Percentiles rank a stretch among this genome's conserved stretches.
Evolutionary conservation across 768 basidiomycete species (phyloP).

Genomic region (Piloderma croceum): DNA sequence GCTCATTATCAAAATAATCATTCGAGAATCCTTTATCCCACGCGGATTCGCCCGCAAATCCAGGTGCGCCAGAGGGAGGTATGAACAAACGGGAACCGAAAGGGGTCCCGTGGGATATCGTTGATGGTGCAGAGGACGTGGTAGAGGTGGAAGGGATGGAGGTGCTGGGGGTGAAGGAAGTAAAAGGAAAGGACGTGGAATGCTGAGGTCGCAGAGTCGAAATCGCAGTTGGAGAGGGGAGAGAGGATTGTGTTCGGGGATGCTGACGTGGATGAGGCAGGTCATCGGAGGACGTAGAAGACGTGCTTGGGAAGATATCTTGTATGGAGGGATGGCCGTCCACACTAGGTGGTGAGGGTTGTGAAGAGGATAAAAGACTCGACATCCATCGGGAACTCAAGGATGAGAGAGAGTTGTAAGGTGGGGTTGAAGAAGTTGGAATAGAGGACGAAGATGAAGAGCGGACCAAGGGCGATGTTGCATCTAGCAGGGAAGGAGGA

Average conservation of each 20-base stretch:
- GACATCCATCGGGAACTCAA: slow-evolving; percentile 50
- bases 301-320: slow-evolving; percentile 8
- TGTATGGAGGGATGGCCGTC: slow-evolving; percentile 5
- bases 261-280: neutral
- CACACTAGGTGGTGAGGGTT: neutral
- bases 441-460: neutral
- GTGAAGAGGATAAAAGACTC: slow-evolving; percentile 31
- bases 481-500: neutral
- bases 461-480: neutral
- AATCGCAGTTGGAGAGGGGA: neutral
- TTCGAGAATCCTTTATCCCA: slow-evolving; percentile 65
- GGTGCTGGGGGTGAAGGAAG: slow-evolving; percentile 1
- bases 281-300: slow-evolving; percentile 6
- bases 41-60: slow-evolving; percentile 57
- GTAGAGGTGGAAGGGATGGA: slow-evolving; percentile 9
- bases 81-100: slow-evolving; percentile 42
- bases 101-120: slow-evolving; percentile 43
- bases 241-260: neutral
- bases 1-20: slow-evolving; percentile 39
- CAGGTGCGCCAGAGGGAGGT: slow-evolving; percentile 65
- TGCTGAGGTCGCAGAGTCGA: neutral
- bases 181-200: neutral
- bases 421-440: slow-evolving; percentile 7
- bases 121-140: slow-evolving; percentile 10
- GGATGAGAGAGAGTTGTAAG: slow-evolving; percentile 39